Evolutionary conservation across 345 rosid species (phyloP), one percentile per base, ranked within the genome.

Genomic region (Arabidopsis arenosa): DNA sequence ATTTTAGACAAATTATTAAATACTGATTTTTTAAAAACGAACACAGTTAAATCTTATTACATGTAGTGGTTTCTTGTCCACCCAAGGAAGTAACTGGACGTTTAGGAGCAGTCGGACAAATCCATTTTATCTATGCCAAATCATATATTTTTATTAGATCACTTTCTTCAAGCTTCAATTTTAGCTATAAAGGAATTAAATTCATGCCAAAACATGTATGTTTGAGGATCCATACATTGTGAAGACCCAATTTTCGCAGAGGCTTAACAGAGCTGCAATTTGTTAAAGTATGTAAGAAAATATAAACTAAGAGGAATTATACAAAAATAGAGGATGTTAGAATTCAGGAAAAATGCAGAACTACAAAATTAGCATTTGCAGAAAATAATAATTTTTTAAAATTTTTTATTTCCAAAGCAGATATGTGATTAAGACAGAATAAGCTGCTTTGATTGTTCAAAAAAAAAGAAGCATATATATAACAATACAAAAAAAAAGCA

Each of bases 21-120:
- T 35, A 15, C 7, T 33, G 6, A 55, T 7, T 17, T 56, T 4
- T 4, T 2, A 28, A 4, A 45, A 2, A 5, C 7, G 5, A 69
- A 59, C 37, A 35, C 17, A 35, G 9, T 28, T 21, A 41, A 32
- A 23, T 23, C 26, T 23, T 64, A 85, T 83, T 82, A 92, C 97
- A 92, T 67, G 93, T 18, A 23, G 86, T 84, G 75, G 88, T 85
- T 43, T 87, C 82, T 66, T 86, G 80, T 77, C 92, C 92, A 36
- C 92, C 90, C 39, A 88, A 85, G 37, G 82, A 5, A 59, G 84
- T 82, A 41, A 90, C 86, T 0, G 92, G 88, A 47, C 84, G 87
- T 44, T 79, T 85, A 36, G 97, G 96, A 69, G 96, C 93, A 67
- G 92, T 92, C 14, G 92, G 96, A 60, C 92, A 92, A 81, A 90